Evolutionary conservation across 176 grass and related monocot genomes (phyloP), one percentile per base, ranked within the genome.

Genomic region (Rhynchospora pubera): DNA sequence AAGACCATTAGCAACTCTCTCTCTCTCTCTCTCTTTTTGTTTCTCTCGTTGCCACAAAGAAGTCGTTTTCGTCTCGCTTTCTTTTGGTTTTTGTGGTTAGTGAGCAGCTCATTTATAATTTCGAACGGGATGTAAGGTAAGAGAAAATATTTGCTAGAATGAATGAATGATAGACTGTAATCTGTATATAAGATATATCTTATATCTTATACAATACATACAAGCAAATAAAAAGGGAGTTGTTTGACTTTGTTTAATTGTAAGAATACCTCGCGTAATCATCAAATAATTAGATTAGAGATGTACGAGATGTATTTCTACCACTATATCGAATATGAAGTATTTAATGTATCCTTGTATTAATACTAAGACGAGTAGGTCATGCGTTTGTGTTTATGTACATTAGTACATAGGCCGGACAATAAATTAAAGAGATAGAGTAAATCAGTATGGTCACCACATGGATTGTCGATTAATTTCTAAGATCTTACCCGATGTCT

Each of bases 11-110:
- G 56, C 34, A 30, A 64, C 44, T 30, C 75, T 82, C 61, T 75
- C 34, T 69, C 21, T 23, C 65, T 13, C 21, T 51, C 48, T 51
- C 48, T 61, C 16, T 77, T 14, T 55, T 16, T 9, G 5, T 50
- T 1, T 53, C 46, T 51, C 69, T 73, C 45, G 14, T 65, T n/a
- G 0, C 68, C 15, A 50, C 30, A 9, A 39, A 11, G n/a, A 55
- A 55, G 23, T 82, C 61, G 21, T 67, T 82, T 81, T 67, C 79
- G 21, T 82, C 66, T 82, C 45, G 22, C 62, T 82, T 62, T 80
- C 11, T 62, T 80, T 79, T 2, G 2, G 18, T 28, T 81, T 65
- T 19, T n/a, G 28, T 15, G 58, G 79, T 82, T 48, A 63, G 79
- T 81, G 19, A 42, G 34, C 34, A 39, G 19, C 50, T 81, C 16